Evolutionary conservation across 225 moss, liverwort and hornwort genomes (phyloP).

Genomic region (Ulota crispa): DNA sequence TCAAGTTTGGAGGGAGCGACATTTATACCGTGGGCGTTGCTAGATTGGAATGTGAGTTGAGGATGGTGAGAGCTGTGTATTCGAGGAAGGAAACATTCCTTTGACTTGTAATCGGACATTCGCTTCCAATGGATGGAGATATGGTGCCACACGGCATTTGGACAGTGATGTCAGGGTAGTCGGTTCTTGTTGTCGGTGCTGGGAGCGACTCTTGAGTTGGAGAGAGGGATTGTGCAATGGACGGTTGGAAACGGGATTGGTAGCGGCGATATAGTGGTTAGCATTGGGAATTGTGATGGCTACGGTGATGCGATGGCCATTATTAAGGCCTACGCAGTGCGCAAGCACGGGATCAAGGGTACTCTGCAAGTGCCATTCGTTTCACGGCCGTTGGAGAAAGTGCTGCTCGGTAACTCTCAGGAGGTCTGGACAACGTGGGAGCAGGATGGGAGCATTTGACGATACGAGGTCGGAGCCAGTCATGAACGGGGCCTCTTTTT

Average conservation of each 20-base stretch:
- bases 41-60: constrained; percentile 17
- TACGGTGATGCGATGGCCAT: constrained; percentile 42
- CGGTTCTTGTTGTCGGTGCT: constrained; percentile 11
- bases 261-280: constrained; percentile 17
- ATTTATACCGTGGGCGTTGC: not conserved
- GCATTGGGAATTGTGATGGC: constrained; percentile 36
- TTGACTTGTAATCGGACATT: not conserved
- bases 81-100: constrained; percentile 9
- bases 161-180: constrained; percentile 5
- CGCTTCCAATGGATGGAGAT: not conserved
- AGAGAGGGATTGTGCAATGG: not conserved
- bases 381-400: constrained; percentile 27
- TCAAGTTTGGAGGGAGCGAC: not conserved
- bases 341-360: constrained; percentile 18
- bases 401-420: constrained; percentile 24
- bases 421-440: constrained; percentile 31
- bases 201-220: constrained; percentile 4
- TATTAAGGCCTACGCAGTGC: constrained; percentile 30
- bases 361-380: constrained; percentile 25
- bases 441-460: constrained; percentile 44
- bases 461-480: constrained; percentile 38
- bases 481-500: constrained; percentile 36
- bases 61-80: not conserved
- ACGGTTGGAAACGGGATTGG: constrained; percentile 13
- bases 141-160: constrained; percentile 17